Percentiles rank a stretch among this genome's conserved stretches.
These are phyloP conservation scores for Calophaca sinica DNA, from an alignment of 306 rosid genomes.

Conservation along the genomic window DNA sequence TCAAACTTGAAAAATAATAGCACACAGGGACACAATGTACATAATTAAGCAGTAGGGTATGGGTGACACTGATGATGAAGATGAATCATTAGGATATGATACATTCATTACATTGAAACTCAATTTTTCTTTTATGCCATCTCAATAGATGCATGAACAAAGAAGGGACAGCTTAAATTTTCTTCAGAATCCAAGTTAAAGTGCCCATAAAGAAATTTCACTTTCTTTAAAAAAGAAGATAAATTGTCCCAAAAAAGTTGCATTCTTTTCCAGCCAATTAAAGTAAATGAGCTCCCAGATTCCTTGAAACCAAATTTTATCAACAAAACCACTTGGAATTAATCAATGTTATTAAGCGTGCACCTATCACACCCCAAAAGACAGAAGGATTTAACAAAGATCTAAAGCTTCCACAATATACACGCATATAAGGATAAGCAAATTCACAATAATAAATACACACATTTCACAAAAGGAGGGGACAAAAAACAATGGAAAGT, in stretches of 20 bases:
- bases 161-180: neutral
- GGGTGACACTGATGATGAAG: too few species aligned
- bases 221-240: neutral
- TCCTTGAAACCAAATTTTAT: slow-evolving; percentile 37
- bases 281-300: neutral
- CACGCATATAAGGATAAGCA: neutral
- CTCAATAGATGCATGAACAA: slow-evolving; percentile 1
- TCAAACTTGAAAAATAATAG: slow-evolving; percentile 12
- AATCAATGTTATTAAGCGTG: neutral
- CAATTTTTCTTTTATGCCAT: neutral
- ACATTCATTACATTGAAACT: slow-evolving; percentile 35
- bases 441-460: slow-evolving; percentile 3
- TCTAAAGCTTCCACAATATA: slow-evolving; percentile 20
- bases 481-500: too few species aligned
- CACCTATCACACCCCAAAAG: slow-evolving; percentile 22
- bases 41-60: too few species aligned
- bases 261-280: neutral
- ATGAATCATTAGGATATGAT: too few species aligned
- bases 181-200: neutral
- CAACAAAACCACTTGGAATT: slow-evolving; percentile 12
- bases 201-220: neutral
- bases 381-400: neutral
- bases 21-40: too few species aligned
- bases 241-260: too few species aligned
- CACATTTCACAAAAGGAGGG: slow-evolving; percentile 10